These are phyloP conservation scores for Nitzschia sp. DNA, from an alignment of 108 stramenopile genomes.

Conservation along the genomic window DNA sequence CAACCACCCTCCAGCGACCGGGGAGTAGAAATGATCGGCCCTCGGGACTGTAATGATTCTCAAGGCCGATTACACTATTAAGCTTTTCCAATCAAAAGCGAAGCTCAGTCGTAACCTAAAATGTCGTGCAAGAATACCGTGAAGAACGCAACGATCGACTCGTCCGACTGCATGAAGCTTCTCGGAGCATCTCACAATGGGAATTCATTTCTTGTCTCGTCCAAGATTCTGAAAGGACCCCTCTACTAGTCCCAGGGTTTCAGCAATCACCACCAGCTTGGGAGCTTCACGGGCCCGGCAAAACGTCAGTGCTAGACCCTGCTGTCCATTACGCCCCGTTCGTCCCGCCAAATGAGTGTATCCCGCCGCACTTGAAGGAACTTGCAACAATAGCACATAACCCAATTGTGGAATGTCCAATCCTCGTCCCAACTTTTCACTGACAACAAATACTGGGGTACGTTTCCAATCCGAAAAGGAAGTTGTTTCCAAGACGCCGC, in stretches of 20 bases:
- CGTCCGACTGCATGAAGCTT: no score
- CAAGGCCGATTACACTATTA: no score
- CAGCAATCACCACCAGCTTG: slow-evolving; percentile 49
- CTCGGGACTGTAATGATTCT: no score
- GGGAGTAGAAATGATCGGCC: no score
- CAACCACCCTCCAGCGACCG: no score
- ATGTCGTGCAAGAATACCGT: no score
- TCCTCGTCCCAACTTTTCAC: slow-evolving; percentile 72
- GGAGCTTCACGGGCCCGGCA: slow-evolving; percentile 40
- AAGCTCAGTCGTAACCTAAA: no score
- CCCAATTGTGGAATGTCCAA: slow-evolving; percentile 62
- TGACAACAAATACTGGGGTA: slow-evolving; percentile 58
- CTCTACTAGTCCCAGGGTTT: slow-evolving; percentile 45
- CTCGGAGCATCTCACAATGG: no score
- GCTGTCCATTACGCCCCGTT: slow-evolving; percentile 57
- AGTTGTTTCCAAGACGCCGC: not conserved
- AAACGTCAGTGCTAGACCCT: slow-evolving; percentile 57
- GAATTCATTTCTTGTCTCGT: no score
- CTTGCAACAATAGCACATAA: slow-evolving; percentile 58
- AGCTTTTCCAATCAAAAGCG: no score
- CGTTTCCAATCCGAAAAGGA: slow-evolving; percentile 30
- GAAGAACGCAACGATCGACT: no score
- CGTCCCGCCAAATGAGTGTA: slow-evolving; percentile 78
- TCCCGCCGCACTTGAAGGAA: slow-evolving; percentile 64
- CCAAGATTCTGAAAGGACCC: slow-evolving; percentile 3